Conservation (phyloP, 2,329 filamentous ascomycete species). For the Venturia oleaginea region DNA sequence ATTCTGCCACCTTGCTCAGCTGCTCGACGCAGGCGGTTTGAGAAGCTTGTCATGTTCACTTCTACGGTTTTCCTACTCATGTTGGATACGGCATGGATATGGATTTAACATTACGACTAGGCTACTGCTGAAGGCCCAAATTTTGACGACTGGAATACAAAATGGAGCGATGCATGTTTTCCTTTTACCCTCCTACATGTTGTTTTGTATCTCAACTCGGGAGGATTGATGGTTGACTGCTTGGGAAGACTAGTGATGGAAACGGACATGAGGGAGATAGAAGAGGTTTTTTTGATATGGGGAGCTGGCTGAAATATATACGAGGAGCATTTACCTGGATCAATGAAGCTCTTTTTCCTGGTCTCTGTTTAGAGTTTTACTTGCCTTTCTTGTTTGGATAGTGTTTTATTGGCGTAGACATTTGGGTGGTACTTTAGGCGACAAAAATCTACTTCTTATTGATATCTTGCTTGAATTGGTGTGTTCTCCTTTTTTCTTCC, state of each 20-base stretch:
- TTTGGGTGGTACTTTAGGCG: no score
- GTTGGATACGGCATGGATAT: constrained; percentile 4
- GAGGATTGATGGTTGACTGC: background rate
- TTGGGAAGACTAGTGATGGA: background rate
- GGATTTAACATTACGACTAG: background rate
- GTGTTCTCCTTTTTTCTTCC: no score
- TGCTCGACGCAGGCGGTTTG: constrained; percentile 6
- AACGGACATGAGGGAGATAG: background rate
- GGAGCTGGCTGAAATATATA: background rate
- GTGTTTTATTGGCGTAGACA: background rate
- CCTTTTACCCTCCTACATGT: background rate
- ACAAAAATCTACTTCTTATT: no score
- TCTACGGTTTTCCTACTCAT: background rate
- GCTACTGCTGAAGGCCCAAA: background rate
- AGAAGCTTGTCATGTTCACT: background rate
- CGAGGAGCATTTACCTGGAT: background rate
- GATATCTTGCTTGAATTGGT: no score
- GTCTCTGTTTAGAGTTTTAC: background rate
- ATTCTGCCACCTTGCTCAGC: background rate
- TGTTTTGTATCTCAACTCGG: background rate
- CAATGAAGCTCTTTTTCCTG: background rate
- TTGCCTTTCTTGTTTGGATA: background rate
- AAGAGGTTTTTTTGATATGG: background rate
- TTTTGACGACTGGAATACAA: background rate
- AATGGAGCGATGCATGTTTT: background rate